Evolutionary conservation across 192 early-diverging fungal genomes (phyloP), one percentile per base, ranked within the genome.

Genomic region (Mortierella hygrophila): DNA sequence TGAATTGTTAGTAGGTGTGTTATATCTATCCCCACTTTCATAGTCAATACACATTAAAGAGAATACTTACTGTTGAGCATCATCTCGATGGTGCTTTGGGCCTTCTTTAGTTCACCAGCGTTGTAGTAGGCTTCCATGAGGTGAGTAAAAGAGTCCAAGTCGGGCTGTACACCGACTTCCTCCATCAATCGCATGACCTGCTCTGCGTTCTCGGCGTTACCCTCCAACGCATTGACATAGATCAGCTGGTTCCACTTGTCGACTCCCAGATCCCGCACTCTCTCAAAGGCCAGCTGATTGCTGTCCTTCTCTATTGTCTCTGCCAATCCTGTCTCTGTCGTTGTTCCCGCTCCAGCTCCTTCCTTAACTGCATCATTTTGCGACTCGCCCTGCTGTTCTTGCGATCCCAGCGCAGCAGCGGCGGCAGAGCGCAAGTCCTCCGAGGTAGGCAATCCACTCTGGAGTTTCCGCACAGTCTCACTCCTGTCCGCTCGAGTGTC

Each of bases 61-160:
- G 15, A 80, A 32, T 92, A 74, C 42, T 76, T 91, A 73, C 88
- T 90, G 6, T 81, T 76, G 57, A 93, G 79, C 9, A 97, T 89
- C 42, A 85, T 74, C 41, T 95, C 91, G 76, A 97, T 97, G 52
- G 95, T 89, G 23, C 82, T 77, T 9, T 95, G 83, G 0, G 93
- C 92, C 38, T 90, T 89, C 35, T 94, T 82, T 2, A 95, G 77
- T 72, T 97, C 89, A 21, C 92, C 91, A 0, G 89, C 90, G 75
- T 92, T 93, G 29, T 93, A 93, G 82, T 97, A 95, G 3, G 96
- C 94, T 76, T 97, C 92, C 78, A 97, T 93, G 47, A 99, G 89
- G 69, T 96, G 91, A 75, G 93, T 95, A 86, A 93, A 95, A 0
- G 95, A 94, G 18, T 91, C 82, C 63, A 93, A 77, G 79, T 94